Conservation (phyloP, 2,329 filamentous ascomycete genomes). For the Sporothrix variecibatus region DNA sequence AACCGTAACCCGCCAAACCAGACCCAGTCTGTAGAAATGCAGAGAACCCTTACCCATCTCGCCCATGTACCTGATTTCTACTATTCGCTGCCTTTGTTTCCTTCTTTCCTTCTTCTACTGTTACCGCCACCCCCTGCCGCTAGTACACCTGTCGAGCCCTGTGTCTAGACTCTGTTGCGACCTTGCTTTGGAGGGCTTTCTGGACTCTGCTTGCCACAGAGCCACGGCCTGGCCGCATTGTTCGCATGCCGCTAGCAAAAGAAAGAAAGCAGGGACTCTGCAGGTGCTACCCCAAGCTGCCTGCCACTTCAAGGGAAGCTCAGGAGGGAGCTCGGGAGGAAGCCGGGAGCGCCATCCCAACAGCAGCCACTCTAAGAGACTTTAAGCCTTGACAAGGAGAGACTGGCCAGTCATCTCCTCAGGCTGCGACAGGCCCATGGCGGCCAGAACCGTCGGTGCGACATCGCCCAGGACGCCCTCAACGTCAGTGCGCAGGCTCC, state of each 20-base stretch:
- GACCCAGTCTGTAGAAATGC: not conserved
- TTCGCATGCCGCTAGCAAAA: not conserved
- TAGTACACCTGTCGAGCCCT: not conserved
- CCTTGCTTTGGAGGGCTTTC: not conserved
- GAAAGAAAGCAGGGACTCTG: slow-evolving; percentile 1
- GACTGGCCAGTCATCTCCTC: slow-evolving; percentile 89
- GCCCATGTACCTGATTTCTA: too few relatives aligned
- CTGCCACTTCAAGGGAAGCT: not conserved
- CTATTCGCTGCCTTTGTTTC: not conserved
- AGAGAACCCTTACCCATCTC: not conserved
- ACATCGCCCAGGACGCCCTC: slow-evolving; percentile 95
- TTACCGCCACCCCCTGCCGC: not conserved
- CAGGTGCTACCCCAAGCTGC: not conserved
- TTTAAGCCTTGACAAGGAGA: slow-evolving; percentile 73
- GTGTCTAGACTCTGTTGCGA: not conserved
- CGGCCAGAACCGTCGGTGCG: slow-evolving; percentile 85
- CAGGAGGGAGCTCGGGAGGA: not conserved
- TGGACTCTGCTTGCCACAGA: not conserved
- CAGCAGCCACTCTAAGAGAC: too few relatives aligned
- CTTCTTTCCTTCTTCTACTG: not conserved
- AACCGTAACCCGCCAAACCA: not conserved
- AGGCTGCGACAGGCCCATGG: slow-evolving; percentile 89
- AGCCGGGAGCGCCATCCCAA: not conserved
- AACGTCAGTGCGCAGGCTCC: slow-evolving; percentile 74
- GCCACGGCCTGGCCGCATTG: too few relatives aligned